phyloP scores from a whole-genome alignment of 2,329 filamentous ascomycete genomes.

The Aspergillus sp. region DNA sequence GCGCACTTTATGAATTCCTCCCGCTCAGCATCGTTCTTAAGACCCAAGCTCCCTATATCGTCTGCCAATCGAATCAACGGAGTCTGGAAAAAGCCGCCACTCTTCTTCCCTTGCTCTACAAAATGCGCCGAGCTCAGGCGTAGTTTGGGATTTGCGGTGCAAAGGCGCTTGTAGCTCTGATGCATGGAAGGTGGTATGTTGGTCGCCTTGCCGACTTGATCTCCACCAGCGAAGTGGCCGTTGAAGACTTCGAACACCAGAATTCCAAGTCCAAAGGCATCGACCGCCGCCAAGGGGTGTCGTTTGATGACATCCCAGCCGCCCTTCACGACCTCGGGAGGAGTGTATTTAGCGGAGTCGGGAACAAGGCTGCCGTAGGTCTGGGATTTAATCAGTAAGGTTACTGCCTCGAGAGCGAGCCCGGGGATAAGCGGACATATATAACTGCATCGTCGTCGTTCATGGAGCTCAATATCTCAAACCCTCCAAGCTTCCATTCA shows the following conservation, averaged over 20 bases:
- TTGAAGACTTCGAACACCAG: conserved; percentile 89
- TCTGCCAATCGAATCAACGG: conserved; percentile 86
- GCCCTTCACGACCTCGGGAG: conserved; percentile 73
- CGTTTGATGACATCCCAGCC: conserved; percentile 92
- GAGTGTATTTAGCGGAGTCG: conserved; percentile 72
- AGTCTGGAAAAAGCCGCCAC: conserved; percentile 83
- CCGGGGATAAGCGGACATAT: conserved; percentile 47
- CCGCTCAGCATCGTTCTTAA: conserved; percentile 75
- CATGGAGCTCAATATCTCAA: conserved; percentile 86
- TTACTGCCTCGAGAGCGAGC: background rate
- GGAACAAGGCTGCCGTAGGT: conserved; percentile 81
- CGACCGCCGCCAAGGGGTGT: conserved; percentile 68
- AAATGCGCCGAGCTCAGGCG: conserved; percentile 77
- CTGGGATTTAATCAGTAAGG: conserved; percentile 34
- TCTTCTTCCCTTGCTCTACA: conserved; percentile 74
- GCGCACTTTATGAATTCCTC: conserved; percentile 68
- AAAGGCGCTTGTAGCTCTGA: conserved; percentile 77
- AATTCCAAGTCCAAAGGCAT: conserved; percentile 78
- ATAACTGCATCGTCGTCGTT: conserved; percentile 93
- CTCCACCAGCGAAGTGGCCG: conserved; percentile 63
- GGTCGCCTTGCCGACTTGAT: conserved; percentile 78
- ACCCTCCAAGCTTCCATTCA: conserved; percentile 93
- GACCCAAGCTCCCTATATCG: conserved; percentile 81
- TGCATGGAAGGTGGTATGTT: conserved; percentile 82
- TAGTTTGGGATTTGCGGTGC: conserved; percentile 81